Evolutionary conservation across 1,284 basidiomycete genomes (phyloP).

Genomic region (Cerioporus squamosus): DNA sequence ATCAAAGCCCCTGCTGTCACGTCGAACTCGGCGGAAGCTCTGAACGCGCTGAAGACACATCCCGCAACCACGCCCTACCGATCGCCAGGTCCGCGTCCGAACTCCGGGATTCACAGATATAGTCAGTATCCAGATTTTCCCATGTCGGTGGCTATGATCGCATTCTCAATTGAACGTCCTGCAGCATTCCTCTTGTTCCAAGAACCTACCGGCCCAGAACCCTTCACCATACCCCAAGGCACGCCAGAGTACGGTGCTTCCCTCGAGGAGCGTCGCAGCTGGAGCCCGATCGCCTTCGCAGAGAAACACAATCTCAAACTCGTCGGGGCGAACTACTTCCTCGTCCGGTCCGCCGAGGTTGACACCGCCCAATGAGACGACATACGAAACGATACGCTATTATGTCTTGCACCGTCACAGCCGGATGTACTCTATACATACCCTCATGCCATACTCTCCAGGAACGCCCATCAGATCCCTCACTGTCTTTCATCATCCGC

Average conservation of each 20-base stretch:
- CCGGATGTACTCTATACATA: too few relatives aligned
- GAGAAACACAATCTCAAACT: slow-evolving; percentile 55
- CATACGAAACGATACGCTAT: too few relatives aligned
- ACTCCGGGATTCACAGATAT: slow-evolving; percentile 63
- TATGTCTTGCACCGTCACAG: too few relatives aligned
- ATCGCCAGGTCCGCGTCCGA: slow-evolving; percentile 59
- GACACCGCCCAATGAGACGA: not conserved
- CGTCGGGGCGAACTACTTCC: slow-evolving; percentile 64
- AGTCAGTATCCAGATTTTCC: slow-evolving; percentile 42
- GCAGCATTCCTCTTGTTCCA: slow-evolving; percentile 64
- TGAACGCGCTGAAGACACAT: slow-evolving; percentile 48
- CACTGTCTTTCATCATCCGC: too few relatives aligned
- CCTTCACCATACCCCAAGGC: slow-evolving; percentile 46
- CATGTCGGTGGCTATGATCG: not conserved
- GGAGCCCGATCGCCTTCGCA: slow-evolving; percentile 59
- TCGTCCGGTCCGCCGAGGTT: slow-evolving; percentile 19
- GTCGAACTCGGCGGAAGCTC: slow-evolving; percentile 36
- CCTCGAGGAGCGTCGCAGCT: slow-evolving; percentile 52
- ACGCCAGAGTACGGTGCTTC: slow-evolving; percentile 52
- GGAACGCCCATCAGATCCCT: too few relatives aligned
- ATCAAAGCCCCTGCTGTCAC: slow-evolving; percentile 48
- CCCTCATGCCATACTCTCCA: too few relatives aligned
- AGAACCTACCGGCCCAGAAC: slow-evolving; percentile 48
- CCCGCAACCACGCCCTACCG: slow-evolving; percentile 59
- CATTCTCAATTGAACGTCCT: not conserved